A percentile compares a stretch with the other conserved stretches of the same genome.
Evolutionary conservation across 805 yeast genomes (phyloP).

Genomic region (Kodamaea kaohsiungensis): DNA sequence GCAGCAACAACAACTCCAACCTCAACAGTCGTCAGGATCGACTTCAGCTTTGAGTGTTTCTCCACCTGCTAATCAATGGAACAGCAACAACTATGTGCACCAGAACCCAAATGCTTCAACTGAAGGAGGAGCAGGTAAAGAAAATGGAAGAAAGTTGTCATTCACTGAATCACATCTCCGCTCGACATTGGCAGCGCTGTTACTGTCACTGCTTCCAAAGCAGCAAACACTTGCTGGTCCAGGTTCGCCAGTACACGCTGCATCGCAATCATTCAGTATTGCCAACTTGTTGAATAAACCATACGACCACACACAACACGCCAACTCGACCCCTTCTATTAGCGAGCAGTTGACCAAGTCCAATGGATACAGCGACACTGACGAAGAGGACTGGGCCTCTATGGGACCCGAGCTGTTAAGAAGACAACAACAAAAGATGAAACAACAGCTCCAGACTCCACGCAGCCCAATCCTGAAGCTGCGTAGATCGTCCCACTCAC

Average conservation of each 20-base stretch:
- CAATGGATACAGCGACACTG: conserved; percentile 66
- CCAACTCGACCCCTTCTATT: conserved; percentile 14
- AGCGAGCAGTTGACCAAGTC: conserved; percentile 2
- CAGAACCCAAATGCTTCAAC: conserved; percentile 6
- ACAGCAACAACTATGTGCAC: conserved; percentile 18
- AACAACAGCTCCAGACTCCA: conserved; percentile 9
- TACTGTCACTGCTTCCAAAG: conserved; percentile 10
- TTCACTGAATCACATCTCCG: conserved; percentile 46
- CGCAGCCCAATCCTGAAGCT: conserved; percentile 10
- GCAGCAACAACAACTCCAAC: conserved; percentile 4
- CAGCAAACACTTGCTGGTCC: conserved; percentile 2
- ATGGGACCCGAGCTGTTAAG: conserved; percentile 78
- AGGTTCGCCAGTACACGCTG: conserved; percentile 2
- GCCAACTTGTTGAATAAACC: conserved; percentile 16
- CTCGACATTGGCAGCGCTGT: conserved; percentile 36
- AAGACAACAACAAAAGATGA: conserved; percentile 20
- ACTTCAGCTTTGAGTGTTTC: conserved; percentile 21
- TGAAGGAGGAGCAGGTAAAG: conserved; percentile 15
- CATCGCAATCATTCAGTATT: conserved; percentile 13
- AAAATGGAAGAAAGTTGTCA: conserved; percentile 32
- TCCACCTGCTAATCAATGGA: conserved; percentile 16
- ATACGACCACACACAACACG: conserved; percentile 8
- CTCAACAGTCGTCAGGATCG: conserved; percentile 4
- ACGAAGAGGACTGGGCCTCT: conserved; percentile 95
- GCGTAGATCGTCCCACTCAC: conserved; percentile 10